These are phyloP conservation scores for Exophiala phaeomuriformis DNA, from an alignment of 2,329 filamentous ascomycete genomes.

Conservation along the genomic window DNA sequence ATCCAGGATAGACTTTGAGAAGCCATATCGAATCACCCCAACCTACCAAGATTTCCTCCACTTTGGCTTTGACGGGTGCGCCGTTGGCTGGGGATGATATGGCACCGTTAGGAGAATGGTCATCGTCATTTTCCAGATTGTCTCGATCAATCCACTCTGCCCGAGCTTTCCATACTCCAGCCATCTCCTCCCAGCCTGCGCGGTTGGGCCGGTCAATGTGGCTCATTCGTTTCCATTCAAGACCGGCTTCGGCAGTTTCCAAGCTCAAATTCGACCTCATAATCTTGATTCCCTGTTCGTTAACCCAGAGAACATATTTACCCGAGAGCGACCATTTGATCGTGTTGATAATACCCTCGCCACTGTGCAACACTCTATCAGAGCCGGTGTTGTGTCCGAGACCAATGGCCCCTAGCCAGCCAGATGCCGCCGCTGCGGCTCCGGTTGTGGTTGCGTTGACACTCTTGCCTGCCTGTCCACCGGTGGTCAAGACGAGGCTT, in stretches of 20 bases:
- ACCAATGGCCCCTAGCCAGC: constrained; percentile 86
- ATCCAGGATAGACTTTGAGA: constrained; percentile 76
- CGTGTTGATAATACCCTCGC: constrained; percentile 81
- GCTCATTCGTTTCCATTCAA: constrained; percentile 89
- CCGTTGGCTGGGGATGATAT: constrained; percentile 35
- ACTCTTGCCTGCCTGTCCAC: constrained; percentile 69
- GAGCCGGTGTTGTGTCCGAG: constrained; percentile 70
- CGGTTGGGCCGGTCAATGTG: constrained; percentile 85
- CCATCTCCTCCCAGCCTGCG: constrained; percentile 92
- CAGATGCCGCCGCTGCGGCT: constrained; percentile 74
- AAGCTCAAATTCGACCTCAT: constrained; percentile 85
- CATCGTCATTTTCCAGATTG: constrained; percentile 65
- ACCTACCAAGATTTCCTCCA: constrained; percentile 80
- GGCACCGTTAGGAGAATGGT: constrained; percentile 31
- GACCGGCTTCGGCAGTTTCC: constrained; percentile 66
- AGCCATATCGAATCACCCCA: constrained; percentile 98
- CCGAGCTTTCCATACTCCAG: constrained; percentile 84
- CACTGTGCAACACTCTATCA: constrained; percentile 80
- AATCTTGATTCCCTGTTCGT: constrained; percentile 95
- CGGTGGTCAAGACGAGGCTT: constrained; percentile 76
- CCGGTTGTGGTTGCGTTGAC: constrained; percentile 80
- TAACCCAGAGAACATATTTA: constrained; percentile 89
- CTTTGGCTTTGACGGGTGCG: constrained; percentile 32
- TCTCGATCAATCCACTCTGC: constrained; percentile 89
- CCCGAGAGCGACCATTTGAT: constrained; percentile 94